These are phyloP conservation scores for Paraphoma sp. DNA, from an alignment of 2,329 filamentous ascomycete genomes.

Conservation along the genomic window DNA sequence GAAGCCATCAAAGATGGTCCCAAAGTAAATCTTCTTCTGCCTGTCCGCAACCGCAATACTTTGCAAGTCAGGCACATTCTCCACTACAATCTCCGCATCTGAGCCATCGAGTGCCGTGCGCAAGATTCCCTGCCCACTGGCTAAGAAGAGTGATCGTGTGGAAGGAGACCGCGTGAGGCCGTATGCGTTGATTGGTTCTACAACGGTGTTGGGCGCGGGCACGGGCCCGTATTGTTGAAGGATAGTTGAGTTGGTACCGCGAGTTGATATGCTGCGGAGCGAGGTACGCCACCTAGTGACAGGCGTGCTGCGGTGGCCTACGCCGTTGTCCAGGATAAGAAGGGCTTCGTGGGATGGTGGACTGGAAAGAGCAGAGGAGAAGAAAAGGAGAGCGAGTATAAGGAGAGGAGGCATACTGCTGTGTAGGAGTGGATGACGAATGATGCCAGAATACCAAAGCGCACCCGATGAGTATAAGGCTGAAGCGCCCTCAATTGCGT, in stretches of 20 bases:
- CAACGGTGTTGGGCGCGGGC: background rate
- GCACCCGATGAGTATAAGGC: background rate
- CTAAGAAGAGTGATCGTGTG: conserved; percentile 9
- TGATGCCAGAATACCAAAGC: background rate
- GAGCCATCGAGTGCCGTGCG: conserved; percentile 15
- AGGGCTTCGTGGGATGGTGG: conserved; percentile 1
- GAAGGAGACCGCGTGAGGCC: conserved; percentile 11
- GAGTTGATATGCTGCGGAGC: conserved; percentile 11
- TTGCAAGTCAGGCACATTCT: background rate
- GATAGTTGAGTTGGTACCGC: conserved; percentile 12
- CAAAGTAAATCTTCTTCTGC: conserved; percentile 15
- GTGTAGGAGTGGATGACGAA: background rate
- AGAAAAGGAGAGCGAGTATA: background rate
- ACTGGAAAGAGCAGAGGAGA: conserved; percentile 4
- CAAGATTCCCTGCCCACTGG: conserved; percentile 13
- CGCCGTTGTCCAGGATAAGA: conserved; percentile 17
- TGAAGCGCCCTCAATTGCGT: background rate
- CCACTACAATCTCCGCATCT: conserved; percentile 3
- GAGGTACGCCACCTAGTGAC: conserved; percentile 18
- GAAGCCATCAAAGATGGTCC: conserved; percentile 4
- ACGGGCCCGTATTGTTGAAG: conserved; percentile 12
- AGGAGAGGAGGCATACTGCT: conserved; percentile 6
- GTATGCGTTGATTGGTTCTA: conserved; percentile 7
- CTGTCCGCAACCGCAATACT: conserved; percentile 14
- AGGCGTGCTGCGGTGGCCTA: conserved; percentile 18